Percentiles rank a stretch among this genome's conserved stretches.
These are phyloP conservation scores for Teratosphaeria pseudoeucalypti DNA, from an alignment of 2,329 filamentous ascomycete genomes.

Conservation along the genomic window DNA sequence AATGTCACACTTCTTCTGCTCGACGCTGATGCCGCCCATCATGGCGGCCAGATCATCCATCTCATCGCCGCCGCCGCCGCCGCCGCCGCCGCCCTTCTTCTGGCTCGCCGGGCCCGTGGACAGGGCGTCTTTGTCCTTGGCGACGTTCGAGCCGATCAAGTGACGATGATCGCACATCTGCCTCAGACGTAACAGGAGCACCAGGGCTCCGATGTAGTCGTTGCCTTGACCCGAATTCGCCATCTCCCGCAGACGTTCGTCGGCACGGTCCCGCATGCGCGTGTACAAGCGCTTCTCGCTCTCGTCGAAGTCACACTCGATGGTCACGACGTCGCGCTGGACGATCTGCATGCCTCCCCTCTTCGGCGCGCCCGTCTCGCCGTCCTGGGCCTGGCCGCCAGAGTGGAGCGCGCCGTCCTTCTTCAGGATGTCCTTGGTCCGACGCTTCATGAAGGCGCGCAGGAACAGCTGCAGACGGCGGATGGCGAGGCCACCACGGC, in stretches of 20 bases:
- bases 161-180: slow-evolving; percentile 94
- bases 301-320: slow-evolving; percentile 66
- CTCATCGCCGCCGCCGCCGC: slow-evolving; percentile 45
- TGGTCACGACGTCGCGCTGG: slow-evolving; percentile 73
- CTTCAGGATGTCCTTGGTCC: slow-evolving; percentile 94
- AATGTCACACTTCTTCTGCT: slow-evolving; percentile 69
- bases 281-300: slow-evolving; percentile 81
- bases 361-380: slow-evolving; percentile 42
- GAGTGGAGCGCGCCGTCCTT: slow-evolving; percentile 71
- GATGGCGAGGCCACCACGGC: slow-evolving; percentile 81
- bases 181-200: slow-evolving; percentile 76
- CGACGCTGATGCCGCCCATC: slow-evolving; percentile 72
- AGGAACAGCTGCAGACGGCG: slow-evolving; percentile 73
- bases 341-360: slow-evolving; percentile 76
- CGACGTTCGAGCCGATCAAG: slow-evolving; percentile 73
- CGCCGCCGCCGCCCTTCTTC: slow-evolving; percentile 31
- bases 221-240: slow-evolving; percentile 62
- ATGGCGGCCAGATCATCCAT: slow-evolving; percentile 77
- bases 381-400: slow-evolving; percentile 54
- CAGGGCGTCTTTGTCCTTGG: slow-evolving; percentile 78
- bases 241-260: slow-evolving; percentile 79
- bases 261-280: slow-evolving; percentile 70
- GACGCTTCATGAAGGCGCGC: slow-evolving; percentile 95
- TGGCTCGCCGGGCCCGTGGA: slow-evolving; percentile 42
- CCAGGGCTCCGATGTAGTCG: slow-evolving; percentile 89